Conservation (phyloP, 2,329 filamentous ascomycete species). For the Aspergillus fumigatus region DNA sequence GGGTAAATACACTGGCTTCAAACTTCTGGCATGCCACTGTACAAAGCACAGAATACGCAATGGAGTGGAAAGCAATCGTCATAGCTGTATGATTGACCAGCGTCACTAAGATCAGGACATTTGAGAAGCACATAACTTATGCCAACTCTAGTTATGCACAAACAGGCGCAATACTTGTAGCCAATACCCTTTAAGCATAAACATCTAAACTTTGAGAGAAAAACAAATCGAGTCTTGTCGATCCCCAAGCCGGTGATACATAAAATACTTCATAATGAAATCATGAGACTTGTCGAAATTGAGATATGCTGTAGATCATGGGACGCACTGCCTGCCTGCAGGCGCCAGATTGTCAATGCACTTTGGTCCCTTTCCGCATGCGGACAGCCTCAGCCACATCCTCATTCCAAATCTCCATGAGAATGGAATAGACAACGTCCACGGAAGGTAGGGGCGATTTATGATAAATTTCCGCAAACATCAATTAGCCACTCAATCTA, state of each 20-base stretch:
- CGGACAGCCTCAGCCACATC: neutral
- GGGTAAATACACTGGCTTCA: too few relatives aligned
- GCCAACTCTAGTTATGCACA: neutral
- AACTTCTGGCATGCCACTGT: too few relatives aligned
- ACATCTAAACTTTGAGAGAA: neutral
- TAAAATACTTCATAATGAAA: neutral
- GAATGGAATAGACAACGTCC: neutral
- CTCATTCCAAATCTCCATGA: neutral
- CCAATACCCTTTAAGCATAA: neutral
- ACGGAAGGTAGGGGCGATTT: neutral
- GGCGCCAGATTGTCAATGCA: too few relatives aligned
- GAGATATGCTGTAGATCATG: neutral
- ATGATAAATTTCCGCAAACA: neutral
- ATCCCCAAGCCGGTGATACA: neutral
- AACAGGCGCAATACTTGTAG: neutral
- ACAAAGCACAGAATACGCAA: neutral
- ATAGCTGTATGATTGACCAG: too few relatives aligned
- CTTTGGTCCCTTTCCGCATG: neutral
- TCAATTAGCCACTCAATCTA: neutral
- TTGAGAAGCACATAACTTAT: too few relatives aligned
- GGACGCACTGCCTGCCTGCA: too few relatives aligned
- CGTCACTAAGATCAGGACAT: too few relatives aligned
- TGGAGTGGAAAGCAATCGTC: neutral
- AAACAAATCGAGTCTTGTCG: neutral
- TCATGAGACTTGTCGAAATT: neutral